These are phyloP conservation scores for Crithidia sp. DNA, from an alignment of 208 protist genomes.

Conservation along the genomic window DNA sequence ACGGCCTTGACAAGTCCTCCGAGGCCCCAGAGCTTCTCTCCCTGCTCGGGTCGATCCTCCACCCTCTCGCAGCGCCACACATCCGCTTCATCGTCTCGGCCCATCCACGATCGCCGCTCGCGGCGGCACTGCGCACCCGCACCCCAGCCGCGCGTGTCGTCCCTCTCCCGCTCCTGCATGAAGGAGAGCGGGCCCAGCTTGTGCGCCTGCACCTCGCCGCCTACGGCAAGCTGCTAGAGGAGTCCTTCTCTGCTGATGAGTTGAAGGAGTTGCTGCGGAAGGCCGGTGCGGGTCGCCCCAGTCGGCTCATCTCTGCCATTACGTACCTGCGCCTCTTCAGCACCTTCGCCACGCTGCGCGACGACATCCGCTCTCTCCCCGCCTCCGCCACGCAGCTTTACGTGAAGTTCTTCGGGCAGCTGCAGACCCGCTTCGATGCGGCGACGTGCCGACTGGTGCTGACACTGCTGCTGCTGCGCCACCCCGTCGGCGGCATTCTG, in stretches of 20 bases:
- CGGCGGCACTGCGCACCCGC: conserved; percentile 52
- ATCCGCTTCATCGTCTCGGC: conserved; percentile 72
- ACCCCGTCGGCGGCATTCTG: conserved; percentile 68
- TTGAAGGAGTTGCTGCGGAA: conserved; percentile 77
- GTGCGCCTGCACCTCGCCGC: conserved; percentile 73
- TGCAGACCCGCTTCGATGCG: conserved; percentile 61
- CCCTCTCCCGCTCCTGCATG: conserved; percentile 46
- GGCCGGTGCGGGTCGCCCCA: conserved; percentile 54
- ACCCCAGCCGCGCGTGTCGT: conserved; percentile 41
- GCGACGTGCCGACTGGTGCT: conserved; percentile 63
- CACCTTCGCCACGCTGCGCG: conserved; percentile 75
- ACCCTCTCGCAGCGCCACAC: conserved; percentile 37
- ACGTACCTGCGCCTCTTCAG: conserved; percentile 85
- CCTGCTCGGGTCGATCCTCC: conserved; percentile 55
- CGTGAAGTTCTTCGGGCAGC: conserved; percentile 48
- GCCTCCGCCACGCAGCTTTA: conserved; percentile 57
- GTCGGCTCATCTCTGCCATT: conserved; percentile 75
- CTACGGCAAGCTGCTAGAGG: conserved; percentile 84
- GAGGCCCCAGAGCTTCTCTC: conserved; percentile 57
- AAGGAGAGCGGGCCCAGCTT: conserved; percentile 68
- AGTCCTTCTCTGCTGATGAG: conserved; percentile 71
- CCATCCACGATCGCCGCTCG: conserved; percentile 30
- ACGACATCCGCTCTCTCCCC: conserved; percentile 75
- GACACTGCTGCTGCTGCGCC: conserved; percentile 61
- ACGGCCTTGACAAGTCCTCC: conserved; percentile 68